These are phyloP conservation scores for Xylaria polymorpha DNA, from an alignment of 2,329 filamentous ascomycete genomes.

Conservation along the genomic window DNA sequence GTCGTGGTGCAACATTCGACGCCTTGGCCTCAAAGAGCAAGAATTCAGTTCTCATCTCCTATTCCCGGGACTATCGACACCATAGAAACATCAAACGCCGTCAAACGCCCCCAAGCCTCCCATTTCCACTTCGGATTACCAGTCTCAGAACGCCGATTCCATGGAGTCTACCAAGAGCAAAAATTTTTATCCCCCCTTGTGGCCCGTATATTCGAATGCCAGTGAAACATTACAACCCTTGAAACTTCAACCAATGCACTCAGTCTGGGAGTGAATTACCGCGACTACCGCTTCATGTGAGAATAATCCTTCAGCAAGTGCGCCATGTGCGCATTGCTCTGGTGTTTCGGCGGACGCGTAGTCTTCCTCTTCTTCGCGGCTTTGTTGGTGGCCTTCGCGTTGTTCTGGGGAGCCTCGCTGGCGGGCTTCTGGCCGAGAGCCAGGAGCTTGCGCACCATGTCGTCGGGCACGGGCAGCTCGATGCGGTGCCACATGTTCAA, in stretches of 20 bases:
- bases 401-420: conserved; percentile 78
- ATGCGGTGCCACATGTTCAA: conserved; percentile 84
- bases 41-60: background rate
- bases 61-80: background rate
- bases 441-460: conserved; percentile 78
- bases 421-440: conserved; percentile 85
- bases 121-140: conserved; percentile 4
- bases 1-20: background rate
- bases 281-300: conserved; percentile 37
- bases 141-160: conserved; percentile 27
- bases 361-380: conserved; percentile 75
- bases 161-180: conserved; percentile 7
- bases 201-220: background rate
- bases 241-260: too few species aligned
- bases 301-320: conserved; percentile 74
- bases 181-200: background rate
- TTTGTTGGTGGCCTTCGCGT: conserved; percentile 63
- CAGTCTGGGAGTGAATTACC: background rate
- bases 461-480: conserved; percentile 78
- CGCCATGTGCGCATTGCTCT: conserved; percentile 89
- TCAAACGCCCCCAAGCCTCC: conserved; percentile 21
- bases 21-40: background rate
- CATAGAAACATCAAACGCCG: conserved; percentile 22
- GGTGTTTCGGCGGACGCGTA: conserved; percentile 80
- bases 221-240: background rate